Evolutionary conservation across 1,139 yeast species (phyloP).

Genomic region (Spathaspora sp.): DNA sequence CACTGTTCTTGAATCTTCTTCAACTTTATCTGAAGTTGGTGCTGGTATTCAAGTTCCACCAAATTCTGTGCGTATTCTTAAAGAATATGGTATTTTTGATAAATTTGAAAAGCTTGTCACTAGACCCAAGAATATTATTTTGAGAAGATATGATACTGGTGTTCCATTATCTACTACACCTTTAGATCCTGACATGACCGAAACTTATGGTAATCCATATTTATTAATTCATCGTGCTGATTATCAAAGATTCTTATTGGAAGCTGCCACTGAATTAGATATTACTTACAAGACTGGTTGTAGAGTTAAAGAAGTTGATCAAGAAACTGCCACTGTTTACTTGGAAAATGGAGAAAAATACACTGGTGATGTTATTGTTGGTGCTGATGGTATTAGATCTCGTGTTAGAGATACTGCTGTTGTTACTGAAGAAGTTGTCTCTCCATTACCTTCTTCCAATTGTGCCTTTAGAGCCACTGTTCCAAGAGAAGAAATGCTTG

Average conservation of each 20-base stretch:
- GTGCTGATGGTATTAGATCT: slow-evolving; percentile 38
- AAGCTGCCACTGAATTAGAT: slow-evolving; percentile 23
- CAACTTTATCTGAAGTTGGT: slow-evolving; percentile 33
- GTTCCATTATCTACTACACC: slow-evolving; percentile 20
- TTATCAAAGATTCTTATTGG: slow-evolving; percentile 22
- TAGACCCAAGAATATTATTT: slow-evolving; percentile 22
- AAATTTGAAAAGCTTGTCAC: slow-evolving; percentile 20
- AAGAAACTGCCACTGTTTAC: slow-evolving; percentile 18
- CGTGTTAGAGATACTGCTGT: slow-evolving; percentile 21
- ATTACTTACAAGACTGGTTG: slow-evolving; percentile 18
- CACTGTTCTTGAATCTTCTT: slow-evolving; percentile 29
- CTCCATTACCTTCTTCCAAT: slow-evolving; percentile 12
- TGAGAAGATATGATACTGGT: slow-evolving; percentile 24
- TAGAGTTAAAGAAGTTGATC: slow-evolving; percentile 22
- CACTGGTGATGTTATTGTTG: slow-evolving; percentile 32
- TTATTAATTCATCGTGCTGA: slow-evolving; percentile 29
- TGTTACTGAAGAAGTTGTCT: slow-evolving; percentile 16
- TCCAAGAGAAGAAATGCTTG: slow-evolving; percentile 16
- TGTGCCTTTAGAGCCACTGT: slow-evolving; percentile 19
- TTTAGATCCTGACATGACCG: slow-evolving; percentile 19
- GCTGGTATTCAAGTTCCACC: slow-evolving; percentile 39
- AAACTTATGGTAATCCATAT: slow-evolving; percentile 20
- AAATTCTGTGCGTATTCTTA: slow-evolving; percentile 24
- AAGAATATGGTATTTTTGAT: slow-evolving; percentile 23
- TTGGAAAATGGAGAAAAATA: slow-evolving; percentile 20